Base-by-base conservation (phyloP, 2,329 filamentous ascomycete genomes). In the Aspergillus terreus region DNA sequence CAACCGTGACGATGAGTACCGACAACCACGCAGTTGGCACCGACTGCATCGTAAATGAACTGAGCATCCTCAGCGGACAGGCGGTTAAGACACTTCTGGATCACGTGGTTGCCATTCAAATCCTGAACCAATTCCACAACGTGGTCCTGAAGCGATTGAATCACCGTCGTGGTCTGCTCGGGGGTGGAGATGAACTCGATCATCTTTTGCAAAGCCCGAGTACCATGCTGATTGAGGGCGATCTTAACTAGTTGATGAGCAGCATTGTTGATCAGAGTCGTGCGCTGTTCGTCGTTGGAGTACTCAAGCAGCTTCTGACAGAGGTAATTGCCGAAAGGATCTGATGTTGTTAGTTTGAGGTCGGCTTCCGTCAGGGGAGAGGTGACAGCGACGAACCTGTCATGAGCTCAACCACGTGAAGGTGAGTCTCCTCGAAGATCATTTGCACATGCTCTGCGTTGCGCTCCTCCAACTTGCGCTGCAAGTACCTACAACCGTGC, bases 311-410 rank as follows among this genome's bases (percentile, higher is more conserved):
- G 79, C 81, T 97, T 99, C 79, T 99, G 94, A 79, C 92, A 97
- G 60, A 99, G 85, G 73, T 99, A 99, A 78, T 99, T 99, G 70
- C 94, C 94, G 71, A 99, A 99, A 9, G 94, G 92, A 73, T 99
- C 92, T 79, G 52, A 44, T 19, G 23, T 49, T 17, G 52, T 70
- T 53, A 71, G 66, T 47, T 30, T 30, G 55, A 38, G 45, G 23
- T 41, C 5, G 21, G 33, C 30, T 21, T 4, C 42, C 32, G 46
- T 33, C 23, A 38, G 40, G 40, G n/a, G 19, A 45, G 14, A 5
- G n/a, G 12, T 10, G 14, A 41, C 15, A 10, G 40, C 36, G n/a
- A 60, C 71, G 57, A 65, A 80, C 78, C 80, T 54, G 91, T 96
- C 94, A 99, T 99, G 59, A 99, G 80, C 77, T 99, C 94, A 57